Percentiles rank a stretch among this genome's conserved stretches.
Conservation (phyloP, 768 basidiomycete genomes). For the Gyrodon lividus region DNA sequence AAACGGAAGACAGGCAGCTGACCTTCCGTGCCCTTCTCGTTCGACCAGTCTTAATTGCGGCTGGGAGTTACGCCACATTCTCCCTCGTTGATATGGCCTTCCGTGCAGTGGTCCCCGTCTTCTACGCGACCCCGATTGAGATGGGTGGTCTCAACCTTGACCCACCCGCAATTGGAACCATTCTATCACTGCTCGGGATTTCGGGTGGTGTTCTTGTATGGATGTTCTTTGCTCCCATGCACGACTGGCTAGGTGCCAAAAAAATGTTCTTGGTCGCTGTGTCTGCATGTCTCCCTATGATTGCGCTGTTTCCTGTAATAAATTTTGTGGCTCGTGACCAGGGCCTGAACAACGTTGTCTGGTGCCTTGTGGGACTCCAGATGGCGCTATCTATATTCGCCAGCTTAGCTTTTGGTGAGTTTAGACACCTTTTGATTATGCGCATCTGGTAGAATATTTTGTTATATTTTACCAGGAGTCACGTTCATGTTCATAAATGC, state of each 20-base stretch:
- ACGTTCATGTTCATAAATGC: slow-evolving; percentile 69
- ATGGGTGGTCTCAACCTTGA: slow-evolving; percentile 29
- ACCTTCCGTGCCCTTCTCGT: slow-evolving; percentile 50
- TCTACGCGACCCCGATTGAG: slow-evolving; percentile 30
- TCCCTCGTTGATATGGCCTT: slow-evolving; percentile 64
- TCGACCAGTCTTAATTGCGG: slow-evolving; percentile 53
- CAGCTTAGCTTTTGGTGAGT: slow-evolving; percentile 56
- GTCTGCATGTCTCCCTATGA: slow-evolving; percentile 44
- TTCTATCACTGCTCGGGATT: slow-evolving; percentile 26
- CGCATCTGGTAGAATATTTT: neutral
- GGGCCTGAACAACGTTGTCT: slow-evolving; percentile 46
- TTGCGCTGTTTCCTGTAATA: slow-evolving; percentile 43
- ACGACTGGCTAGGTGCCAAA: slow-evolving; percentile 59
- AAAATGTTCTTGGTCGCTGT: slow-evolving; percentile 52
- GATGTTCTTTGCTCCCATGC: slow-evolving; percentile 56
- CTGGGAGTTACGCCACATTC: slow-evolving; percentile 58
- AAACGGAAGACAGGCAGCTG: slow-evolving; percentile 27
- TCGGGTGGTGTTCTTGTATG: slow-evolving; percentile 49
- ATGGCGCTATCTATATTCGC: slow-evolving; percentile 43
- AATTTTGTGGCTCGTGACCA: slow-evolving; percentile 34
- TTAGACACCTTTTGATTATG: neutral
- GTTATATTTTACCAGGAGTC: slow-evolving; percentile 44
- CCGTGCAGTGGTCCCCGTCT: slow-evolving; percentile 42
- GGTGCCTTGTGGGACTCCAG: slow-evolving; percentile 51
- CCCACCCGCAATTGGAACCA: slow-evolving; percentile 31